Evolutionary conservation across 495 filamentous ascomycete genomes (phyloP).

Genomic region (Parachaetomium inaequale): DNA sequence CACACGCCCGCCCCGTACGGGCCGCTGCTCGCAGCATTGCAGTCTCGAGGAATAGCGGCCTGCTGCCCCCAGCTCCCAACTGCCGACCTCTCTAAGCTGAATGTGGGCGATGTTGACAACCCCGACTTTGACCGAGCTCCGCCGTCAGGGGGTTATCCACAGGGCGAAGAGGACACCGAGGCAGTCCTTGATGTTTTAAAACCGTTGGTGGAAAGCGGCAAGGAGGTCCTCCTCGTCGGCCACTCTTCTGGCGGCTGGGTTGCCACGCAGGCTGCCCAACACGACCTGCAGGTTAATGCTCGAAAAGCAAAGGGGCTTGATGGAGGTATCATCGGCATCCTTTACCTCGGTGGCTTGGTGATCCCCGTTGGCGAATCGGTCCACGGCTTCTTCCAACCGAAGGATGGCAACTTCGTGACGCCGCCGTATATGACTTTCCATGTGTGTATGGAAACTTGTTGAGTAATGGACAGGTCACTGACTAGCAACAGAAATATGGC

Average conservation of each 20-base stretch:
- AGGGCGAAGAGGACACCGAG: slow-evolving; percentile 3
- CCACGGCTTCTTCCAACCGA: slow-evolving; percentile 8
- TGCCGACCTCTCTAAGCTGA: slow-evolving; percentile 3
- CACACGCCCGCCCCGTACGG: slow-evolving; percentile 1
- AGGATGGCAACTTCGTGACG: slow-evolving; percentile 4
- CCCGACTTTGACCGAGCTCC: slow-evolving; percentile 4
- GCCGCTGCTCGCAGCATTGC: background rate
- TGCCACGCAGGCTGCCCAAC: slow-evolving; percentile 1
- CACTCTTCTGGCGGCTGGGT: slow-evolving; percentile 6
- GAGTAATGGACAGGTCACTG: too few species aligned
- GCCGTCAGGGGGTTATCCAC: background rate
- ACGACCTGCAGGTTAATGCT: background rate
- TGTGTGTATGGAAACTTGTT: background rate
- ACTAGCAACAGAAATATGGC: slow-evolving; percentile 2
- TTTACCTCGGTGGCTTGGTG: background rate
- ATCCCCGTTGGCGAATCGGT: slow-evolving; percentile 2
- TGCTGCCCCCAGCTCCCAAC: slow-evolving; percentile 5
- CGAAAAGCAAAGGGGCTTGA: background rate
- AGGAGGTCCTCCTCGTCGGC: slow-evolving; percentile 1
- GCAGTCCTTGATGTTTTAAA: background rate
- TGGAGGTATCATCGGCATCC: slow-evolving; percentile 6
- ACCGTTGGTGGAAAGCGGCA: background rate
- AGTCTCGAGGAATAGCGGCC: background rate
- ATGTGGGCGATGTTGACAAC: slow-evolving; percentile 3
- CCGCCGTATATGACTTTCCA: slow-evolving; percentile 7